Conservation (phyloP, 331 rosid genomes). For the Cydonia oblonga region DNA sequence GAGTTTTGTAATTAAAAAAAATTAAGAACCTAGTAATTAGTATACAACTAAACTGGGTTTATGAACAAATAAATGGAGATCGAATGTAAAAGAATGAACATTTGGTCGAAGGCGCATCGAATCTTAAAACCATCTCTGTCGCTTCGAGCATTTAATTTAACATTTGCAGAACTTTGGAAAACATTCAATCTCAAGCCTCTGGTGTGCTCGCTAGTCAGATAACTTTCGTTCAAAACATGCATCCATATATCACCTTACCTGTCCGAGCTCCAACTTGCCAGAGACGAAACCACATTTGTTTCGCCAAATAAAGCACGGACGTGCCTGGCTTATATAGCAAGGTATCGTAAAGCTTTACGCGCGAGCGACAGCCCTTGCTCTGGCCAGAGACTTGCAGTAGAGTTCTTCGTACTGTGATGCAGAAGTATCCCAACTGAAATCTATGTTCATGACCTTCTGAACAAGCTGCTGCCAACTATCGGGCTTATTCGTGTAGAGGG, state of each 20-base stretch:
- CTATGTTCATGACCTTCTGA: conserved; percentile 68
- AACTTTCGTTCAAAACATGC: background rate
- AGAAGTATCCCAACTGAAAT: conserved; percentile 95
- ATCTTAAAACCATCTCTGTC: conserved; percentile 1
- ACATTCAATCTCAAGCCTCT: conserved; percentile 13
- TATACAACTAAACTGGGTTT: conserved; percentile 1
- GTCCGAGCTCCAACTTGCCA: conserved; percentile 12
- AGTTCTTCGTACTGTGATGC: conserved; percentile 80
- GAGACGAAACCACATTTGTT: background rate
- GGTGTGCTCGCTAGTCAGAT: background rate
- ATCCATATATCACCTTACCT: background rate
- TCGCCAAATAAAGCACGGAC: background rate
- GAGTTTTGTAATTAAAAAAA: background rate
- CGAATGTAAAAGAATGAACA: background rate
- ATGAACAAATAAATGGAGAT: conserved; percentile 13
- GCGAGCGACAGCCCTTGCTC: conserved; percentile 45
- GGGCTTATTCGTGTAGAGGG: conserved; percentile 40
- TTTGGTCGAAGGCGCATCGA: conserved; percentile 4
- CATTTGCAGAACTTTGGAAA: conserved; percentile 1
- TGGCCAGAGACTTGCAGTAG: conserved; percentile 46
- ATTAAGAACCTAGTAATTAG: background rate
- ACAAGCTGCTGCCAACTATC: conserved; percentile 68
- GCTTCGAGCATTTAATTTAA: conserved; percentile 9
- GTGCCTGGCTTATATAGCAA: background rate
- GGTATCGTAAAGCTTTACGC: conserved; percentile 6